Evolutionary conservation across 768 basidiomycete species (phyloP).

Genomic region (Tephrocybe rancida): DNA sequence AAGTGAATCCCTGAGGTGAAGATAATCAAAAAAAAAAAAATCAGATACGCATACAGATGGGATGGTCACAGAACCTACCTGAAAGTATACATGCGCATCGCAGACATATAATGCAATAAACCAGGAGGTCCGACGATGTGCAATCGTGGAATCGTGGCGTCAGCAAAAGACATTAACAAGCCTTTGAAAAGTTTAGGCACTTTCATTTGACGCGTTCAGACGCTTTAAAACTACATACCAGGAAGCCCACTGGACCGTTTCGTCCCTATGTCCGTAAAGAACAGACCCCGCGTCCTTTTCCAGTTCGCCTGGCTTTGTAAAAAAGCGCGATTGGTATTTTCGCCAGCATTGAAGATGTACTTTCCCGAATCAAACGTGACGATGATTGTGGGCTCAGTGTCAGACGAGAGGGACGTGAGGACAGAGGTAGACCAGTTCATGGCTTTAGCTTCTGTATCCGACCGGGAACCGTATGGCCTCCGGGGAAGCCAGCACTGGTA

Average conservation of each 20-base stretch:
- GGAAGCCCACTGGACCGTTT: conserved; percentile 72
- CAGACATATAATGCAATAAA: conserved; percentile 67
- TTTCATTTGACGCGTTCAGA: conserved; percentile 3
- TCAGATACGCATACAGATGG: neutral
- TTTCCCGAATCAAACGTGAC: conserved; percentile 77
- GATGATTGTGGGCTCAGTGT: conserved; percentile 80
- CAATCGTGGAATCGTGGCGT: conserved; percentile 60
- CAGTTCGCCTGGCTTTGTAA: conserved; percentile 67
- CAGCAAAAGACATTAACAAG: conserved; percentile 78
- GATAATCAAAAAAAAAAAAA: neutral
- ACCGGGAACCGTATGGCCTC: conserved; percentile 10
- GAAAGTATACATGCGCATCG: conserved; percentile 66
- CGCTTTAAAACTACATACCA: conserved; percentile 43
- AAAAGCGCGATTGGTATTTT: conserved; percentile 77
- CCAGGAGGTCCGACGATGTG: conserved; percentile 75
- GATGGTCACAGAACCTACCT: conserved; percentile 49
- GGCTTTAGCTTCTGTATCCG: conserved; percentile 9
- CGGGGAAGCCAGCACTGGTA: conserved; percentile 6
- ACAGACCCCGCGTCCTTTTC: conserved; percentile 69
- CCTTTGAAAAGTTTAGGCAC: conserved; percentile 42
- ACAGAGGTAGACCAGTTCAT: conserved; percentile 71
- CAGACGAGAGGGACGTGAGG: conserved; percentile 60
- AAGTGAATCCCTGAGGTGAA: conserved; percentile 47
- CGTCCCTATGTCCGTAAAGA: conserved; percentile 67
- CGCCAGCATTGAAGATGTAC: conserved; percentile 88